These are phyloP conservation scores for Fusarium stilboides DNA, from an alignment of 2,329 filamentous ascomycete genomes.

Conservation along the genomic window DNA sequence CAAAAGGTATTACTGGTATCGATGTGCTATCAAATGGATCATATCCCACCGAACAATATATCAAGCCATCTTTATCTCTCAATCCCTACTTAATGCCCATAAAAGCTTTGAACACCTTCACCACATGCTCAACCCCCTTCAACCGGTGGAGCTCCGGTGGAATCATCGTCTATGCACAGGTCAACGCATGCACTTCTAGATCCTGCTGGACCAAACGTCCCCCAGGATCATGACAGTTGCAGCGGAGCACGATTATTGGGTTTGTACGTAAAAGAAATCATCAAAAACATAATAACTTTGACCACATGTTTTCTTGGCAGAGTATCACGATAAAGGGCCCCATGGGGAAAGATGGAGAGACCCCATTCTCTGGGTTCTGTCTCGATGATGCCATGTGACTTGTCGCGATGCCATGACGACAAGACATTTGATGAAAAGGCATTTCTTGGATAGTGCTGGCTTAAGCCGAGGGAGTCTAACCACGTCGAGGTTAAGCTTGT, in stretches of 20 bases:
- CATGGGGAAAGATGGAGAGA: slow-evolving; percentile 36
- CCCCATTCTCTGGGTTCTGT: slow-evolving; percentile 2
- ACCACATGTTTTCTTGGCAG: slow-evolving; percentile 33
- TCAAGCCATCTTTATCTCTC: too few relatives aligned
- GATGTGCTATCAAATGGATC: background rate
- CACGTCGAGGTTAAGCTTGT: slow-evolving; percentile 19
- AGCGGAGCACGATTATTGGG: background rate
- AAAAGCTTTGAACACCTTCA: slow-evolving; percentile 25
- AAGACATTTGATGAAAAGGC: background rate
- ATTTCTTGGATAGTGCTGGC: background rate
- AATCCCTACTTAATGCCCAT: slow-evolving; percentile 17
- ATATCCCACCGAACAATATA: background rate
- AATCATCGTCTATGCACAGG: slow-evolving; percentile 10
- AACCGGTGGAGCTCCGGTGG: slow-evolving; percentile 21
- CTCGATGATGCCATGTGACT: slow-evolving; percentile 3
- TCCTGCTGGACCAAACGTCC: background rate
- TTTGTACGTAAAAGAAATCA: slow-evolving; percentile 39
- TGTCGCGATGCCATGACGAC: slow-evolving; percentile 12
- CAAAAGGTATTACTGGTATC: background rate
- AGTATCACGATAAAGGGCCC: slow-evolving; percentile 23
- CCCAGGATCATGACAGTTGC: background rate
- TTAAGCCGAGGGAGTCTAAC: slow-evolving; percentile 6
- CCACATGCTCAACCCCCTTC: slow-evolving; percentile 19
- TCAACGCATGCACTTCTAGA: slow-evolving; percentile 27
- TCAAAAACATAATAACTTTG: slow-evolving; percentile 31